These are phyloP conservation scores for Aspergillus campestris DNA, from an alignment of 495 filamentous ascomycete genomes.

Conservation along the genomic window DNA sequence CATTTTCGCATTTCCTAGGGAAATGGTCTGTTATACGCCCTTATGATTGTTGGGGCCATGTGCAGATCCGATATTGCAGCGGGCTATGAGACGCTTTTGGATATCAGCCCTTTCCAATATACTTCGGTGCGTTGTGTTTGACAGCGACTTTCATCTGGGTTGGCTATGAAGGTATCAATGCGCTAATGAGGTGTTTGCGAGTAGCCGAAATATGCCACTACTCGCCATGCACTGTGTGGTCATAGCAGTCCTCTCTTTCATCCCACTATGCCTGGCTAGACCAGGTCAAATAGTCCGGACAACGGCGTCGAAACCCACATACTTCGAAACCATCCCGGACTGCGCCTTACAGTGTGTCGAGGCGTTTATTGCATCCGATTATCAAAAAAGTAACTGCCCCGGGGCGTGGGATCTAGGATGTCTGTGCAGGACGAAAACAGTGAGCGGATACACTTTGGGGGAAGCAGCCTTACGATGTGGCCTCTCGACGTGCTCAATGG, in stretches of 20 bases:
- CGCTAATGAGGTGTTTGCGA: neutral
- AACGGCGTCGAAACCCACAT: conserved; percentile 12
- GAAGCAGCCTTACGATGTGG: conserved; percentile 61
- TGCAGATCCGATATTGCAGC: no score
- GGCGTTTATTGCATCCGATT: conserved; percentile 54
- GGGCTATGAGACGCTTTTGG: no score
- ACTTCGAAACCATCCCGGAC: conserved; percentile 42
- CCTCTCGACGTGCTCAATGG: conserved; percentile 32
- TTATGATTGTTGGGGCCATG: no score
- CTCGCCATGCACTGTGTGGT: conserved; percentile 14
- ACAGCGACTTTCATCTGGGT: no score
- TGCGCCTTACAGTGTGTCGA: conserved; percentile 57
- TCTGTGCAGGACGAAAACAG: conserved; percentile 52
- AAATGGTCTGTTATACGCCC: no score
- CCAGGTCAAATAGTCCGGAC: conserved; percentile 7
- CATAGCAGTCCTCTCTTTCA: conserved; percentile 17
- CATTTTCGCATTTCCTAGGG: no score
- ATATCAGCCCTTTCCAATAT: no score
- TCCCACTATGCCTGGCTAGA: conserved; percentile 10
- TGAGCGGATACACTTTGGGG: conserved; percentile 57
- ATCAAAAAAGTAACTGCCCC: conserved; percentile 41
- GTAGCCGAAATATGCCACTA: neutral
- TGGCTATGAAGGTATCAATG: conserved; percentile 12
- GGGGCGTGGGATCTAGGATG: conserved; percentile 46
- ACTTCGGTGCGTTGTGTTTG: no score